Conservation (phyloP, 1,284 basidiomycete species). For the Psilocybe mexicana region DNA sequence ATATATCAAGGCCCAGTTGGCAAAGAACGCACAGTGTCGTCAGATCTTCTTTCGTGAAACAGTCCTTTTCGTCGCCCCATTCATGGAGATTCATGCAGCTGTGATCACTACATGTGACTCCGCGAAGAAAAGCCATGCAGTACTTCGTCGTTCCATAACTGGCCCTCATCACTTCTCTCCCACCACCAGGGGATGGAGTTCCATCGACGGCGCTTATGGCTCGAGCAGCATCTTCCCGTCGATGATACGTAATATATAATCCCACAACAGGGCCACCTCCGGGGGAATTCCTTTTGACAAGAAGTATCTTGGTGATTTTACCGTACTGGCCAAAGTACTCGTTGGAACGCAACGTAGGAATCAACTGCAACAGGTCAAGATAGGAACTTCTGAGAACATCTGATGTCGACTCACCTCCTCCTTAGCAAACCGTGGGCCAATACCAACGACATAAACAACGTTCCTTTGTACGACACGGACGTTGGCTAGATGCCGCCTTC, state of each 20-base stretch:
- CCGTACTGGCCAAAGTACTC: slow-evolving; percentile 99
- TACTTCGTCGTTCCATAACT: slow-evolving; percentile 98
- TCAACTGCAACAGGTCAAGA: slow-evolving; percentile 57
- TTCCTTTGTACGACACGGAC: slow-evolving; percentile 96
- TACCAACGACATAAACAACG: slow-evolving; percentile 95
- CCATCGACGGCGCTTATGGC: slow-evolving; percentile 95
- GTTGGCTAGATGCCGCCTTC: slow-evolving; percentile 88
- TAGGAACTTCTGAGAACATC: slow-evolving; percentile 5
- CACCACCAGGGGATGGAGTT: slow-evolving; percentile 78
- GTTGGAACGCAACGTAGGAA: slow-evolving; percentile 90
- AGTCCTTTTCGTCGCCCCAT: slow-evolving; percentile 98
- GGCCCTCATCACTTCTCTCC: slow-evolving; percentile 83
- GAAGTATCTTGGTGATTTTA: slow-evolving; percentile 94
- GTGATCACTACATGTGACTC: slow-evolving; percentile 83
- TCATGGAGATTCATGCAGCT: slow-evolving; percentile 96
- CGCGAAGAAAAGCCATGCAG: slow-evolving; percentile 94
- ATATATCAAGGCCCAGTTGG: background rate
- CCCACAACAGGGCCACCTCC: slow-evolving; percentile 82
- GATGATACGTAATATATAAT: slow-evolving; percentile 95
- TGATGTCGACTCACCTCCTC: slow-evolving; percentile 73
- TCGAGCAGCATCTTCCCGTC: slow-evolving; percentile 92
- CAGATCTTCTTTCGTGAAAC: slow-evolving; percentile 91
- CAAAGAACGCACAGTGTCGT: slow-evolving; percentile 72
- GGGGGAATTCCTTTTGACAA: slow-evolving; percentile 86
- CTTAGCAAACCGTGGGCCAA: slow-evolving; percentile 86